Base-by-base conservation (phyloP, 768 basidiomycete species). In the Podaxis pistillaris region DNA sequence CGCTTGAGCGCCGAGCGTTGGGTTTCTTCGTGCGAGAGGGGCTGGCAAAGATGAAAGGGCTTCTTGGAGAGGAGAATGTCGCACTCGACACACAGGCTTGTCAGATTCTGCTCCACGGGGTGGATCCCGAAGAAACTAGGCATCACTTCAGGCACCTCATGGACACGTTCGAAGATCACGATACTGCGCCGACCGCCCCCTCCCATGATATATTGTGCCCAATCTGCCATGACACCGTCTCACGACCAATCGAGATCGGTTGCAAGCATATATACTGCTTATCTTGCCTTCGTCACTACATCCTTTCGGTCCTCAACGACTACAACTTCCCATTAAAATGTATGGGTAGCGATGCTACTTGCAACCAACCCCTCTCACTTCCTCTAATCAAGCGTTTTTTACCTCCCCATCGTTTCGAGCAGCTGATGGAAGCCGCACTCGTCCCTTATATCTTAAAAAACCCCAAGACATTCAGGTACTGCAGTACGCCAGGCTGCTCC, bases 401-500 rank as follows among this genome's bases (percentile, higher is more conserved):
- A 7, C 69, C 81, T 0, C 73, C 78, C 0, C 71, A 74, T 0
- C 79, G 85, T 6, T 88, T 88, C 67, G 75, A 80, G 28, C 73
- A 75, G 0, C 74, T 91, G 53, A 69, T 83, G 15, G 79, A 85
- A 30, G 79, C 82, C 0, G 82, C 84, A 0, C 88, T 89, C 66
- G 73, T 74, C 52, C 70, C 76, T 0, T 80, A 90, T 68, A 72
- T 89, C 46, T 82, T 85, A 44, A 70, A 79, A 36, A 83, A 84
- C 53, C 78, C 85, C 0, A 74, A 78, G 40, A 83, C 85, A 50
- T 85, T 85, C 69, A 81, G 81, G 59, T 86, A 86, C 64, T 92
- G 91, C 73, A 86, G 84, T 1, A 90, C 88, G 0, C 85, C 91
- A 0, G 89, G 89, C 68, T 92, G 90, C 69, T 77, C 75, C 3